Base-by-base conservation (phyloP, 805 yeast species). In the Hanseniaspora jakobsenii region DNA sequence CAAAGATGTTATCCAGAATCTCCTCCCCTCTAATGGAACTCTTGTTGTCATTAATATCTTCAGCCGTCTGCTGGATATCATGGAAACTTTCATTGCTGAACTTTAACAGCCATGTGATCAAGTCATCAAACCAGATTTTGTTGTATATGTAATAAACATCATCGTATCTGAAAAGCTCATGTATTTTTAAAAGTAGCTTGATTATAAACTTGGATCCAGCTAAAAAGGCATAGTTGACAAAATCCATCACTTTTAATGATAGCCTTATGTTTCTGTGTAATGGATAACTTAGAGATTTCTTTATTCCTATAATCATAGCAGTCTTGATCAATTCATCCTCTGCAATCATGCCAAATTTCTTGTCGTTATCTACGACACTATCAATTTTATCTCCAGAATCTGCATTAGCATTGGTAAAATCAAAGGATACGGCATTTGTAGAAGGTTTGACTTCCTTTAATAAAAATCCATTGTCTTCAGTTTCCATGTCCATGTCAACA, bases 141-240 rank as follows among this genome's bases (percentile, higher is more conserved):
- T 81, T 81, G 58, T 87, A 87, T 5, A 84, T 85, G 56, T 85
- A 83, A 57, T 85, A 85, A 17, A 80, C 71, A 54, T 85, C 94
- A 56, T 85, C 94, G 55, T 65, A 80, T 48, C 95, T 69, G 60
- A 87, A 87, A 9, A 81, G 62, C 55, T 81, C 89, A 51, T 81
- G 71, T 13, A 76, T 60, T 6, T 71, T 73, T 24, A 86, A 61
- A 19, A 89, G 55, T 1, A 71, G 64, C 51, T 73, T 71, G 28
- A 86, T 63, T 0, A 87, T 69, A 12, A 71, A 67, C 38, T 81
- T 65, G 53, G 77, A 78, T 1, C 96, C 96, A 22, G 72, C 73
- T 42, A 79, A 59, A 37, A 91, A 63, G 3, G 76, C 64, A 41
- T 66, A 66, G 50, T 79, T 74, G 0, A 77, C 82, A 57, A 83